Evolutionary conservation across 768 basidiomycete genomes (phyloP), one percentile per base, ranked within the genome.

Genomic region (Rickenella mellea): DNA sequence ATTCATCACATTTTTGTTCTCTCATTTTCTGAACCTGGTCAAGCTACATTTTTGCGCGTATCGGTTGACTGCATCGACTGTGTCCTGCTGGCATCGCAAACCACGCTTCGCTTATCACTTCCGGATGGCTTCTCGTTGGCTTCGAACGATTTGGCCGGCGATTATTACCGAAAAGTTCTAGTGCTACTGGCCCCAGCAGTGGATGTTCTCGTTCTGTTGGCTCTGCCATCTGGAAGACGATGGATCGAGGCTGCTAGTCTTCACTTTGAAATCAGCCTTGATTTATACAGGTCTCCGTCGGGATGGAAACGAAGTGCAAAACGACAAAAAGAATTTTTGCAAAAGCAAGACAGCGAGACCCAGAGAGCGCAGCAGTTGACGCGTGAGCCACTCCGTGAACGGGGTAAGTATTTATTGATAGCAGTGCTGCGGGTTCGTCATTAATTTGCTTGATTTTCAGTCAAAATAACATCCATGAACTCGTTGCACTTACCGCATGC

Each of bases 11-110:
- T 27, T 44, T 41, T 27, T 22, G 32, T 42, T 50, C 28, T 39
- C 35, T 41, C 38, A 15, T 15, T 26, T 22, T 43, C 30, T 10
- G 31, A 14, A 26, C 19, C 11, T 9, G 21, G 30, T 39, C 17
- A 42, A 94, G 92, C 90, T 26, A 96, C 92, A 0, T 89, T 94
- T 53, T 59, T 91, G 52, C 90, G 85, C 46, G 54, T 93, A 25
- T 89, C 24, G 68, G 65, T 30, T 54, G 67, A 2, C 39, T 83
- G 17, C 74, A 87, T 41, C 49, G 72, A 6, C 72, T 73, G 3
- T 77, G 82, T 66, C 63, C 64, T 44, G 70, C 71, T 6, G 71
- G 67, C 3, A 58, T 61, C 24, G 70, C 76, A n/a, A n/a, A n/a
- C n/a, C 17, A 79, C 79, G 0, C 25, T 83, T 9, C 65, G 79